Base-by-base conservation (phyloP, 1,139 yeast genomes). In the Chernovozyma aurita region DNA sequence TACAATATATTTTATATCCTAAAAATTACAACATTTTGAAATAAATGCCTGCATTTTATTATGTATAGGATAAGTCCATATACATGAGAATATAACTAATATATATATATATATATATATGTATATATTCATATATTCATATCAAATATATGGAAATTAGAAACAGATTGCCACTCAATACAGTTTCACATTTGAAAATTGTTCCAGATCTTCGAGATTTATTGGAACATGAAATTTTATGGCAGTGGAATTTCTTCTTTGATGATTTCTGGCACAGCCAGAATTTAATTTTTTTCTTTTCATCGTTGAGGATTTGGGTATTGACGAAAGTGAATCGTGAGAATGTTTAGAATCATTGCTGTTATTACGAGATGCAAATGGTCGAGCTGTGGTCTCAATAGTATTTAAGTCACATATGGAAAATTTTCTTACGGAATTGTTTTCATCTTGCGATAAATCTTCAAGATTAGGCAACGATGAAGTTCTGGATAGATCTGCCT, bases 181-280 rank as follows among this genome's bases (percentile, higher is more conserved):
- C n/a, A n/a, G n/a, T n/a, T n/a, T n/a, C n/a, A n/a, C n/a, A n/a
- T n/a, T n/a, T n/a, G n/a, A n/a, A n/a, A n/a, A n/a, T n/a, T n/a
- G n/a, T 16, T 26, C 28, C 28, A 26, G 28, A 16, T 4, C 28
- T 26, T 26, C 28, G 12, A 26, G 28, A 26, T 26, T 26, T 13
- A 26, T 26, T 7, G 65, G 55, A 28, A 46, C 41, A 16, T 55
- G 54, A 39, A 64, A 64, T 40, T 53, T 57, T 14, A 64, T 43
- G 0, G 70, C 69, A 9, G 61, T 55, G 1, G 66, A 52, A 30
- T 53, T 54, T 16, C 67, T 41, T 21, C 70, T 43, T 31, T 49
- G 53, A 18, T 32, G 29, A 24, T 35, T 35, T 17, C 31, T 33
- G 6, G 38, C 34, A 26, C 36, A 18, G 39, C 31, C 31, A 42